Evolutionary conservation across 192 early-diverging fungal genomes (phyloP).

Genomic region (Paraglomus occultum): DNA sequence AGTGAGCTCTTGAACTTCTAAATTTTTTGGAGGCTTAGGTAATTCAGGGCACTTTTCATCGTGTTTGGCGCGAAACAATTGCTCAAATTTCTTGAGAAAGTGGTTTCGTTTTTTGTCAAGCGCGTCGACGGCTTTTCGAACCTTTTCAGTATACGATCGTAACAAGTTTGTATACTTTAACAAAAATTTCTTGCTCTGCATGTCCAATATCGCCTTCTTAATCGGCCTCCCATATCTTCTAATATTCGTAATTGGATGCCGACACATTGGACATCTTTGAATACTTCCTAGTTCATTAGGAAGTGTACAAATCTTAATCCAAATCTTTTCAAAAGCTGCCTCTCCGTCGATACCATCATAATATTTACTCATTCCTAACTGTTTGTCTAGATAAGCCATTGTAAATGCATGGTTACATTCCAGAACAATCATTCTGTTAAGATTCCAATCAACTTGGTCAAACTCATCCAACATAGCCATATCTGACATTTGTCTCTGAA

Average conservation of each 20-base stretch:
- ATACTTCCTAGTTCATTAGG: background rate
- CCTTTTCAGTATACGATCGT: background rate
- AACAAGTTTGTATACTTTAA: background rate
- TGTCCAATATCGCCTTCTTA: constrained; percentile 13
- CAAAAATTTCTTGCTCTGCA: constrained; percentile 29
- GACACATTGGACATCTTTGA: constrained; percentile 12
- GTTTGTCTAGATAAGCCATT: constrained; percentile 49
- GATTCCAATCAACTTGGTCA: constrained; percentile 38
- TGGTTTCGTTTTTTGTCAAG: background rate
- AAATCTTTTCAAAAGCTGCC: background rate
- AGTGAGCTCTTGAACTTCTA: background rate
- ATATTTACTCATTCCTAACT: constrained; percentile 41
- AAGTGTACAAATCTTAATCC: background rate
- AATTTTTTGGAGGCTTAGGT: background rate
- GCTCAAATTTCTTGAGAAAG: constrained; percentile 13
- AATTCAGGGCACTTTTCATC: too few species aligned
- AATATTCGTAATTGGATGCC: background rate
- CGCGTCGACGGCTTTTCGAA: background rate
- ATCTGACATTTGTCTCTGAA: constrained; percentile 35
- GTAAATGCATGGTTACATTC: constrained; percentile 54
- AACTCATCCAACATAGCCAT: constrained; percentile 28
- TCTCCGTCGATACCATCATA: constrained; percentile 29
- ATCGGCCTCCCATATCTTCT: constrained; percentile 22
- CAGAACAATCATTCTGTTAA: constrained; percentile 48
- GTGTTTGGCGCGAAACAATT: too few species aligned